phyloP scores from a whole-genome alignment of 2,329 filamentous ascomycete genomes.

The Cercospora canescens region DNA sequence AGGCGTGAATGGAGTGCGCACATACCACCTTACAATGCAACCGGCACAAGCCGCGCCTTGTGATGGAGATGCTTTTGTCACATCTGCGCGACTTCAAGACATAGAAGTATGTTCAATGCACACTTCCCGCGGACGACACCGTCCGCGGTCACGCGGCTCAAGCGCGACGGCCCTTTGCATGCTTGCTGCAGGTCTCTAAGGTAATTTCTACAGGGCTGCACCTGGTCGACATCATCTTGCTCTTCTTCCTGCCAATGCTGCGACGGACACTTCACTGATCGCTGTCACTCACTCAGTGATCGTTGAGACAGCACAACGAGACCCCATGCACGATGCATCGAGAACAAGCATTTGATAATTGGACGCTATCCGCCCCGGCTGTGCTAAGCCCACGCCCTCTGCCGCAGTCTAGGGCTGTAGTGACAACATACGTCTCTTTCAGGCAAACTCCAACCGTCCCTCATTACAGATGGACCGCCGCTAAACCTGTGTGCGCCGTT shows the following conservation, averaged over 20 bases:
- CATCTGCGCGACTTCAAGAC: neutral
- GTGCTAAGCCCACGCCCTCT: neutral
- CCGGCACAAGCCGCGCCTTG: neutral
- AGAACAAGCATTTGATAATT: neutral
- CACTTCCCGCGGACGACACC: neutral
- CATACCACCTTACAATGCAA: neutral
- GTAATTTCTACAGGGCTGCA: neutral
- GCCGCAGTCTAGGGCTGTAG: neutral
- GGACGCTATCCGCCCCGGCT: neutral
- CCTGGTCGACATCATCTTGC: neutral
- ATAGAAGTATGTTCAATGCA: neutral
- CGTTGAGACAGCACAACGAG: too few relatives aligned
- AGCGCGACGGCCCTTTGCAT: slow-evolving; percentile 2
- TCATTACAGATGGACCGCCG: neutral
- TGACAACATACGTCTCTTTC: neutral
- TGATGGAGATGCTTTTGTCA: neutral
- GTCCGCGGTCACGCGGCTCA: neutral
- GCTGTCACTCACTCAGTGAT: neutral
- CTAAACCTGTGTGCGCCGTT: neutral
- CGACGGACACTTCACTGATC: neutral
- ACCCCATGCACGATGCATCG: neutral
- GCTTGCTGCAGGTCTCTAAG: neutral
- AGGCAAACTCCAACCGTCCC: neutral
- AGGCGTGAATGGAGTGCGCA: too few relatives aligned
- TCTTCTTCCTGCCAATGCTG: neutral